Evolutionary conservation across 1,284 basidiomycete species (phyloP), one percentile per base, ranked within the genome.

Genomic region (Binderoboletus segoi): DNA sequence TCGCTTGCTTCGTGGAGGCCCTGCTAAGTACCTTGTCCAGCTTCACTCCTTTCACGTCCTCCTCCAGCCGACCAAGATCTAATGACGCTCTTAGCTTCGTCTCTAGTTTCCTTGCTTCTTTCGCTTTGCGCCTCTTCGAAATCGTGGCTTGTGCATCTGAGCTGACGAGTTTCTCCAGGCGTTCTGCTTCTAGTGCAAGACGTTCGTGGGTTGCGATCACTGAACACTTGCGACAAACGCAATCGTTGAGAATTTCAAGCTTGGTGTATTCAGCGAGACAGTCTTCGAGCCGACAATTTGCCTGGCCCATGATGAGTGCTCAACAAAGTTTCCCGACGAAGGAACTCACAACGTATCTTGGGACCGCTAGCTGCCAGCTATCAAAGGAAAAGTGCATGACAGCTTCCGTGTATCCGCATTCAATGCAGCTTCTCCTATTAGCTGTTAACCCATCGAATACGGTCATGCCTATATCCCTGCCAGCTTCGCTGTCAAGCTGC

Each of bases 311-410:
- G 35, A 46, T 69, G 44, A 60, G 61, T 40, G 53, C 50, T 42
- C 21, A 6, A 24, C 11, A 45, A 16, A 53, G 51, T 26, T 33
- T 20, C 26, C 32, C 47, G 47, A 18, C 18, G 44, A 53, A 35
- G 56, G 10, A 37, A 75, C 81, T 61, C 67, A 83, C 81, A 53
- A 76, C 74, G 55, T 81, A 72, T 65, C 82, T 76, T n/a, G 91
- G 92, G 16, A 94, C 74, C 23, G 86, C 80, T 23, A 95, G 75
- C 66, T 91, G 88, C 82, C 91, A 85, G 65, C 86, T 93, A 68
- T 94, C 91, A 59, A 93, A 89, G 1, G 86, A 77, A 65, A 91
- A 92, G 68, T 94, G 91, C 83, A 93, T 89, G 46, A 94, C 91
- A 2, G 92, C 93, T 66, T 94, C 90, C 2, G 91, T 92, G 67